A percentile compares a stretch with the other conserved stretches of the same genome.
Conservation (phyloP, 1,284 basidiomycete genomes). For the Tausonia pullulans region DNA sequence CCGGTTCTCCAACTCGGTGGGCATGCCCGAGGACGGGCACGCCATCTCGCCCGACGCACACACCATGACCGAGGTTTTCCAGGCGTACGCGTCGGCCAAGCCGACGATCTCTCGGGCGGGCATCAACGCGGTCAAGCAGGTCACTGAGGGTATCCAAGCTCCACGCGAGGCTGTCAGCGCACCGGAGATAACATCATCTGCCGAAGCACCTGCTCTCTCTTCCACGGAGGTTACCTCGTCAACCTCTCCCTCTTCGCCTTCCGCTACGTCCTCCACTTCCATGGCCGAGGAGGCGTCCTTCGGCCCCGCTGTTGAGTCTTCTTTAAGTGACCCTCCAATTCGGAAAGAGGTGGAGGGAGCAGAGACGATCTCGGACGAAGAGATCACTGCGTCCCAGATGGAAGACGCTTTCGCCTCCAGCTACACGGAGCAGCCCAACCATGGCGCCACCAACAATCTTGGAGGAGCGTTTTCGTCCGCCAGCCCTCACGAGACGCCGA, state of each 20-base stretch:
- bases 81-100: constrained; percentile 71
- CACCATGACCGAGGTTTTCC: constrained; percentile 72
- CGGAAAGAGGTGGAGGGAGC: no score
- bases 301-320: no score
- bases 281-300: no score
- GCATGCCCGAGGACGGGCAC: constrained; percentile 19
- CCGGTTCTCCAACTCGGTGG: constrained; percentile 26
- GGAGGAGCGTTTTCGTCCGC: constrained; percentile 83
- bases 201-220: no score
- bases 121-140: background rate
- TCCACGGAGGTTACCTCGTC: no score
- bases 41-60: constrained; percentile 48
- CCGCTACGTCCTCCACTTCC: no score
- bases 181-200: no score
- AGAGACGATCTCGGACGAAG: constrained; percentile 65
- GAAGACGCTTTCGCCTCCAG: constrained; percentile 19
- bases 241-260: background rate
- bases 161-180: no score
- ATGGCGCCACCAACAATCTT: constrained; percentile 65
- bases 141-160: background rate
- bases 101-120: constrained; percentile 33
- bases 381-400: constrained; percentile 41
- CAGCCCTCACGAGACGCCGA: constrained; percentile 37
- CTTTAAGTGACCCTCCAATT: no score
- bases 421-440: constrained; percentile 41